phyloP scores from a whole-genome alignment of 2,329 filamentous ascomycete genomes.

The Fusarium anguioides region DNA sequence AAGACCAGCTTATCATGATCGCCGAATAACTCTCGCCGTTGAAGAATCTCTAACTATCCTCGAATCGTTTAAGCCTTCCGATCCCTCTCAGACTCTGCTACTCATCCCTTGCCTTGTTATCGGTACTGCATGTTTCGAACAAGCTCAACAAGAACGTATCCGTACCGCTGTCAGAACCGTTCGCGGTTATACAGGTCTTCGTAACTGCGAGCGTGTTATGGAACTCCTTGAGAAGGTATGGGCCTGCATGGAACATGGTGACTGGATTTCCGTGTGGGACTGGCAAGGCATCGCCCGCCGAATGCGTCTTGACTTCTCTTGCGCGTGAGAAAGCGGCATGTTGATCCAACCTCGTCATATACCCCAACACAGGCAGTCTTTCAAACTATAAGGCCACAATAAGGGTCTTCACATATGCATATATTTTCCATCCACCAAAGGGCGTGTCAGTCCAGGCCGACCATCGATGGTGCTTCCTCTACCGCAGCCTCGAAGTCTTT shows the following conservation, averaged over 20 bases:
- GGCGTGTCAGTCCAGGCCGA: conserved; percentile 28
- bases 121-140: conserved; percentile 68
- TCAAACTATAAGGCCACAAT: background rate
- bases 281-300: conserved; percentile 68
- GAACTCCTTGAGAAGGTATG: conserved; percentile 69
- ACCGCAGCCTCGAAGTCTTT: background rate
- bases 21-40: conserved; percentile 64
- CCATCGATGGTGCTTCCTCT: conserved; percentile 11
- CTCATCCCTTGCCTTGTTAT: conserved; percentile 70
- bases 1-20: conserved; percentile 61
- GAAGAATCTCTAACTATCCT: conserved; percentile 67
- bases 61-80: conserved; percentile 65
- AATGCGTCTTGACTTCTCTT: conserved; percentile 68
- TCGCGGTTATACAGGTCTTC: conserved; percentile 68
- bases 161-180: conserved; percentile 62
- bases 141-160: conserved; percentile 63
- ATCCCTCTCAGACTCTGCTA: conserved; percentile 69
- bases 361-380: background rate
- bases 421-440: conserved; percentile 2
- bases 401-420: conserved; percentile 2
- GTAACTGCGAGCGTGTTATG: conserved; percentile 65
- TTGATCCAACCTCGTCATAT: background rate
- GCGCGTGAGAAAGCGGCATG: conserved; percentile 48
- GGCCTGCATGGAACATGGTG: conserved; percentile 67
- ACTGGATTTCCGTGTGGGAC: conserved; percentile 71